These are phyloP conservation scores for Blastobotrys indianensis DNA, from an alignment of 1,139 yeast species.

Conservation along the genomic window DNA sequence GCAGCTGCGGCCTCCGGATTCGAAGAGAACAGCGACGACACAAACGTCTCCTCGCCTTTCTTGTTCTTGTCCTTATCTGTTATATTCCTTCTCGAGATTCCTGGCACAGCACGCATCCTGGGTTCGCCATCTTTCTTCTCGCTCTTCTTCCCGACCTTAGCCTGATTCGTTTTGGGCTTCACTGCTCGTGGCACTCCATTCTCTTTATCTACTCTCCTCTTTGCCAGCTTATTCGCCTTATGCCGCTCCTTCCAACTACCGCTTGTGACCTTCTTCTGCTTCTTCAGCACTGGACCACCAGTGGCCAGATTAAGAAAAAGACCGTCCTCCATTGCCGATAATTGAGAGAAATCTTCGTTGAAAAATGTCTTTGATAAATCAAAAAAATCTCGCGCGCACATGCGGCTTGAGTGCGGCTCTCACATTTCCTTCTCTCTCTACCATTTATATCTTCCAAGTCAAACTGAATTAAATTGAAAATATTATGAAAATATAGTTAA, in stretches of 20 bases:
- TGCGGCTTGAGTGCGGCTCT: too few relatives aligned
- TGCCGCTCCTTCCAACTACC: slow-evolving; percentile 81
- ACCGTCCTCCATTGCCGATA: slow-evolving; percentile 44
- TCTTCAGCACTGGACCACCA: slow-evolving; percentile 28
- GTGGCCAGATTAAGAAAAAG: slow-evolving; percentile 57
- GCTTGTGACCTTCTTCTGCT: slow-evolving; percentile 42
- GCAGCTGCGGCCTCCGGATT: slow-evolving; percentile 36
- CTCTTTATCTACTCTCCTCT: slow-evolving; percentile 23
- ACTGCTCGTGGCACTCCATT: slow-evolving; percentile 1
- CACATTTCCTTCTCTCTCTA: too few relatives aligned
- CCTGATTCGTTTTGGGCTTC: slow-evolving; percentile 1
- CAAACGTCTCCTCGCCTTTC: slow-evolving; percentile 45
- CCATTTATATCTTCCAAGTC: too few relatives aligned
- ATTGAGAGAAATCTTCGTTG: too few relatives aligned
- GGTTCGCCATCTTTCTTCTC: slow-evolving; percentile 1
- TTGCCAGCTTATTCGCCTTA: slow-evolving; percentile 34
- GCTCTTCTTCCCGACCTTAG: background rate
- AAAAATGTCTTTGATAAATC: too few relatives aligned
- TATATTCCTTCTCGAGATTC: slow-evolving; percentile 1
- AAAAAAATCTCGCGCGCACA: too few relatives aligned
- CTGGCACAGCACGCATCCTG: background rate
- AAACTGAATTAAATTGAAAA: too few relatives aligned
- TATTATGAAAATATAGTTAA: too few relatives aligned
- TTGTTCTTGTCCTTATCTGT: slow-evolving; percentile 9
- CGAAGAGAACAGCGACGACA: slow-evolving; percentile 82